Conservation (phyloP, 768 basidiomycete species). For the Neoboletus magnificus region DNA sequence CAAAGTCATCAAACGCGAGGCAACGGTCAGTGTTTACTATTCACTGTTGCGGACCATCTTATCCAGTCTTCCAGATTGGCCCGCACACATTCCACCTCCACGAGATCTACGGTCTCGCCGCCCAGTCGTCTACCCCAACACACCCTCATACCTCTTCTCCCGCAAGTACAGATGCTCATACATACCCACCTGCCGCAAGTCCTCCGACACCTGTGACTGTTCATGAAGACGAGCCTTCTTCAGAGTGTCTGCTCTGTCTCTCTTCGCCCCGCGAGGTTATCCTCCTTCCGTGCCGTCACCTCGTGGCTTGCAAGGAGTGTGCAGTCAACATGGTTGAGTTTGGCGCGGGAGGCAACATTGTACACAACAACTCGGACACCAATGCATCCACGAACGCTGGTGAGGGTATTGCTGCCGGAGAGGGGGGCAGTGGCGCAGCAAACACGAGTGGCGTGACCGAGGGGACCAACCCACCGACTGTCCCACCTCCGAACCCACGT, state of each 20-base stretch:
- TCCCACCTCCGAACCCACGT: slow-evolving; percentile 43
- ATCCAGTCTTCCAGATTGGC: slow-evolving; percentile 61
- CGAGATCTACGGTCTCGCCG: slow-evolving; percentile 89
- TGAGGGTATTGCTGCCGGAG: slow-evolving; percentile 21
- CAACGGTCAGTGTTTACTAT: slow-evolving; percentile 48
- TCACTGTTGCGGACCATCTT: not conserved
- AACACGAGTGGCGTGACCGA: slow-evolving; percentile 23
- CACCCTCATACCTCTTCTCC: slow-evolving; percentile 39
- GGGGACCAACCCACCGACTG: slow-evolving; percentile 18
- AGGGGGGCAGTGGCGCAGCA: slow-evolving; percentile 15
- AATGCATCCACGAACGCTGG: slow-evolving; percentile 29
- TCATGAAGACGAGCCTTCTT: slow-evolving; percentile 67
- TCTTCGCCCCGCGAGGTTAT: slow-evolving; percentile 89
- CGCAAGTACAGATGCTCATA: slow-evolving; percentile 37
- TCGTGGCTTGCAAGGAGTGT: slow-evolving; percentile 94
- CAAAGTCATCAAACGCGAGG: slow-evolving; percentile 89
- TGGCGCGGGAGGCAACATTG: slow-evolving; percentile 86
- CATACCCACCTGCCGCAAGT: slow-evolving; percentile 43
- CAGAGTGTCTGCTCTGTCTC: slow-evolving; percentile 90
- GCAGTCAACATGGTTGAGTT: slow-evolving; percentile 98
- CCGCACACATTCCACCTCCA: slow-evolving; percentile 92
- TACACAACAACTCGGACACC: slow-evolving; percentile 50
- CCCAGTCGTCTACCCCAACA: slow-evolving; percentile 40
- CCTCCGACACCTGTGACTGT: slow-evolving; percentile 23
- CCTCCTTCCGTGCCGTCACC: slow-evolving; percentile 86